Evolutionary conservation across 306 rosid species (phyloP).

Genomic region (Quercus wislizeni): DNA sequence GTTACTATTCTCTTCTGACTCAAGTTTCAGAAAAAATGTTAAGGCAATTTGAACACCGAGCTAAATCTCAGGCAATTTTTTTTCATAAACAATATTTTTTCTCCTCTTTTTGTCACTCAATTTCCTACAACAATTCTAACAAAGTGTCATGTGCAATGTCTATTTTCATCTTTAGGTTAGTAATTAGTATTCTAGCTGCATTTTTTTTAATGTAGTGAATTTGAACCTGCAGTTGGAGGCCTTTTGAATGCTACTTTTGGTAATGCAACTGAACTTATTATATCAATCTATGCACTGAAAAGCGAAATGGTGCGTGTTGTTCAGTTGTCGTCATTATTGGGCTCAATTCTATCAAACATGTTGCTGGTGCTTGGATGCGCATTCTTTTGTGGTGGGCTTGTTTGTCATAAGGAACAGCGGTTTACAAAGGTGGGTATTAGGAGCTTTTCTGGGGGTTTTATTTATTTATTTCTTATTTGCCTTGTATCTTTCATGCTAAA

Average conservation of each 20-base stretch:
- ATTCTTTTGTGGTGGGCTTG: slow-evolving; percentile 79
- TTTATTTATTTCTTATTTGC: neutral
- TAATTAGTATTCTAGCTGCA: neutral
- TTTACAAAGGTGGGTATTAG: slow-evolving; percentile 61
- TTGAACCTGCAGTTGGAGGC: slow-evolving; percentile 72
- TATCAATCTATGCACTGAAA: slow-evolving; percentile 78
- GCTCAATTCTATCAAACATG: slow-evolving; percentile 89
- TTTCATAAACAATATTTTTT: no score
- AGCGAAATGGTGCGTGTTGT: slow-evolving; percentile 77
- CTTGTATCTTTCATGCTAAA: neutral
- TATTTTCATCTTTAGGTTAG: neutral
- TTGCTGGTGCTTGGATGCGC: slow-evolving; percentile 92
- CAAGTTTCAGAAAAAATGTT: no score
- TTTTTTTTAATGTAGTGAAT: slow-evolving; percentile 24
- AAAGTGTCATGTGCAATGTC: no score
- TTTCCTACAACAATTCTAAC: no score
- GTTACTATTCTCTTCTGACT: no score
- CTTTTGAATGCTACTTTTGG: slow-evolving; percentile 89
- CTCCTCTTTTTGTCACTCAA: no score
- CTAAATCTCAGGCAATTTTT: no score
- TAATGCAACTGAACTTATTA: slow-evolving; percentile 87
- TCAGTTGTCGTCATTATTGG: slow-evolving; percentile 80
- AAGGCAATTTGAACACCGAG: no score
- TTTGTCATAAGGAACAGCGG: slow-evolving; percentile 55
- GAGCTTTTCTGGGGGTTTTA: neutral